A percentile compares a stretch with the other conserved stretches of the same genome.
Conservation (phyloP, 805 yeast genomes). For the Saccharomycopsis oosterbeekiorum region DNA sequence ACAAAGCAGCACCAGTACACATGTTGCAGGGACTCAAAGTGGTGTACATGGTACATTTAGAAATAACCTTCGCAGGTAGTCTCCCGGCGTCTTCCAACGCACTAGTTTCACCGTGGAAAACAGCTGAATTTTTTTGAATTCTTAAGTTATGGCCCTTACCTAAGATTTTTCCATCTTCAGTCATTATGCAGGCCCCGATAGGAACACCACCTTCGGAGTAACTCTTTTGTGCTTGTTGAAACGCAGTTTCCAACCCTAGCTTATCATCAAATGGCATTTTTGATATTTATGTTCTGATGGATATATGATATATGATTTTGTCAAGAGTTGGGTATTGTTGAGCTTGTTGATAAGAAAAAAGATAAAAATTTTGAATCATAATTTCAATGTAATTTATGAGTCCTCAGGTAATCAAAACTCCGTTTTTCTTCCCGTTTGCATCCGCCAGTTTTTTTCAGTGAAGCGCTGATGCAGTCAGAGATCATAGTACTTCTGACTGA, state of each 20-base stretch:
- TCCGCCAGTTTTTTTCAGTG: not conserved
- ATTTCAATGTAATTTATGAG: not conserved
- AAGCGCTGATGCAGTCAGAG: not conserved
- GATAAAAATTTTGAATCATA: not conserved
- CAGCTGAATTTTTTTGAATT: constrained; percentile 74
- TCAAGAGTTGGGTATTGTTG: no score
- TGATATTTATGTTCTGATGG: not conserved
- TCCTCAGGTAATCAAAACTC: not conserved
- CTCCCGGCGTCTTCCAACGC: constrained; percentile 89
- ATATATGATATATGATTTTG: no score
- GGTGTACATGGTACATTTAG: constrained; percentile 83
- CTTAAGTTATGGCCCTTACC: constrained; percentile 90
- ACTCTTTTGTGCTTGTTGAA: constrained; percentile 61
- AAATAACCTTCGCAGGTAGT: constrained; percentile 67
- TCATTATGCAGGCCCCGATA: constrained; percentile 68
- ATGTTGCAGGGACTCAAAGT: constrained; percentile 88
- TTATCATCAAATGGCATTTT: constrained; percentile 4
- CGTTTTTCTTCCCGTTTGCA: not conserved
- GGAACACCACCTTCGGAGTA: constrained; percentile 85
- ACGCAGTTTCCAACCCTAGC: constrained; percentile 57
- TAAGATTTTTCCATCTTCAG: constrained; percentile 66
- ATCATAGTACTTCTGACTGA: not conserved
- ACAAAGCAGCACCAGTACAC: constrained; percentile 89
- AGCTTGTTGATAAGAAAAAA: no score
- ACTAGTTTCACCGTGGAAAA: constrained; percentile 86